Conservation (phyloP, 768 basidiomycete genomes). For the Hericium rajendrae region DNA sequence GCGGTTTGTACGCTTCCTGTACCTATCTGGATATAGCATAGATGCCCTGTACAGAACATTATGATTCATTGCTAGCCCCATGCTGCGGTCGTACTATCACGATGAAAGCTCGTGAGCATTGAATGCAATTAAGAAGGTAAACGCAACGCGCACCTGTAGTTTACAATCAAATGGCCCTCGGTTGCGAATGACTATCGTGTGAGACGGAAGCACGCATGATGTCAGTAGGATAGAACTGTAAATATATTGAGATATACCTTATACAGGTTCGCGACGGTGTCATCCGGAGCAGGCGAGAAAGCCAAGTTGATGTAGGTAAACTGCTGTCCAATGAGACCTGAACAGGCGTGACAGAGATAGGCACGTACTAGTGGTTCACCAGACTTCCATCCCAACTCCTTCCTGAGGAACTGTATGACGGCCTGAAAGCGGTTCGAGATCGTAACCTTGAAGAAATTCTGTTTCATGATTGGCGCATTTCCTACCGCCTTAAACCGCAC, state of each 20-base stretch:
- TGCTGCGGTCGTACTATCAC: conserved; percentile 44
- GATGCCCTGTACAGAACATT: neutral
- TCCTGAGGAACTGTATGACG: conserved; percentile 87
- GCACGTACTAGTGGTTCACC: conserved; percentile 75
- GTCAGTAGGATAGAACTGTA: neutral
- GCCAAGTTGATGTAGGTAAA: conserved; percentile 75
- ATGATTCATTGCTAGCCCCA: conserved; percentile 33
- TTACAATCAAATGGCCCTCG: conserved; percentile 56
- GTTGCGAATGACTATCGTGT: conserved; percentile 44
- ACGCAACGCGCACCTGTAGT: conserved; percentile 40
- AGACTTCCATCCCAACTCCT: conserved; percentile 79
- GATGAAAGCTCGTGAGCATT: neutral
- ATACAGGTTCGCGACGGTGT: conserved; percentile 61
- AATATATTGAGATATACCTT: conserved; percentile 31
- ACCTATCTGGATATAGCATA: neutral
- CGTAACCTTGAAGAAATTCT: conserved; percentile 97
- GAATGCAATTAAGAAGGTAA: neutral
- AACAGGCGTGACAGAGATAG: neutral
- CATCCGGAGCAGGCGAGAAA: conserved; percentile 70
- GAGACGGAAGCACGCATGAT: neutral
- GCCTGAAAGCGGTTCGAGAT: conserved; percentile 91
- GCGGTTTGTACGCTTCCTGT: neutral
- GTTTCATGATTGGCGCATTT: conserved; percentile 97
- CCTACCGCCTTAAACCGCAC: conserved; percentile 97
- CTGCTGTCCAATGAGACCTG: conserved; percentile 22